These are phyloP conservation scores for Neurospora sp. DNA, from an alignment of 495 filamentous ascomycete species.

Conservation along the genomic window DNA sequence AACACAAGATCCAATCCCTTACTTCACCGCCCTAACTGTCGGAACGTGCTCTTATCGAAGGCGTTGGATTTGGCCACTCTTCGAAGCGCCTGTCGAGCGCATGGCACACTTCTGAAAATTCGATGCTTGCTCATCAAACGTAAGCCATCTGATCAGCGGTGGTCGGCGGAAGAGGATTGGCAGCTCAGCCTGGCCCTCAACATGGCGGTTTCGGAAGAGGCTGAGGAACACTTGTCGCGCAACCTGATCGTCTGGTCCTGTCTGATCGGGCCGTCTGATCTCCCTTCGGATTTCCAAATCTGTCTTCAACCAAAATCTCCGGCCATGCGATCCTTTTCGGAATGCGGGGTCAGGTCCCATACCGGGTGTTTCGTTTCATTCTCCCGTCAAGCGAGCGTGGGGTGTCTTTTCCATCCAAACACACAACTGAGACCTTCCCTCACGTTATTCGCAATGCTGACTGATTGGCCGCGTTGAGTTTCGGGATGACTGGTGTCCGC, in stretches of 20 bases:
- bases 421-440: neutral
- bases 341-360: constrained; percentile 1
- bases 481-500: neutral
- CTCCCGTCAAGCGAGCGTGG: neutral
- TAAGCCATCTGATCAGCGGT: neutral
- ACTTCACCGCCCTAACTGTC: neutral
- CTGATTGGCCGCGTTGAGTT: neutral
- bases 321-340: neutral
- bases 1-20: neutral
- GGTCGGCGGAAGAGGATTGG: neutral
- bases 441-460: neutral
- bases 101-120: neutral
- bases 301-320: neutral
- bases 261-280: neutral
- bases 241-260: neutral
- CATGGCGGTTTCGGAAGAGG: neutral
- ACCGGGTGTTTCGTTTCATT: neutral
- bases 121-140: neutral
- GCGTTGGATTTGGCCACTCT: neutral
- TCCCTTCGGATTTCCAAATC: neutral
- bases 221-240: neutral
- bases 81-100: neutral
- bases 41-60: neutral
- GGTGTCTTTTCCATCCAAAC: neutral
- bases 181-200: neutral